Conservation (phyloP, 768 basidiomycete genomes). For the Boletus pseudo-olivaceus region DNA sequence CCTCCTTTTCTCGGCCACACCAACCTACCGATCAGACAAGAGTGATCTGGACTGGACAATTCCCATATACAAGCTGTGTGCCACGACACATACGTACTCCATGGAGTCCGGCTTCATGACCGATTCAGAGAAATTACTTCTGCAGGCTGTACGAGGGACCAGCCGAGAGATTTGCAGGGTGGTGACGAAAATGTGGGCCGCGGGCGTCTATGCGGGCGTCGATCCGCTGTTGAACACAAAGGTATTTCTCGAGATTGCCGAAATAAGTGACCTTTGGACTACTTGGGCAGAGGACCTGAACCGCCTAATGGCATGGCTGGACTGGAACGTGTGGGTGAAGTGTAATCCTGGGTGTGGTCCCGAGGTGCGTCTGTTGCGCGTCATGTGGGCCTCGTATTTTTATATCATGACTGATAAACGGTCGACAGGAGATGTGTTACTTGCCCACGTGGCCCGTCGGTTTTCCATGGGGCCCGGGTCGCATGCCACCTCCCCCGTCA, state of each 20-base stretch:
- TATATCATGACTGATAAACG: no score
- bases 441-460: no score
- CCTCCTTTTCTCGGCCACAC: constrained; percentile 14
- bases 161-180: constrained; percentile 45
- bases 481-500: no score
- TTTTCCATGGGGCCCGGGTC: no score
- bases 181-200: constrained; percentile 41
- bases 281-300: constrained; percentile 36
- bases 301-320: constrained; percentile 47
- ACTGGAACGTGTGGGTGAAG: constrained; percentile 47
- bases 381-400: no score
- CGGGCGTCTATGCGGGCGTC: constrained; percentile 29
- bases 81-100: constrained; percentile 23
- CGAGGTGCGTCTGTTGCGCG: no score
- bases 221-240: constrained; percentile 8
- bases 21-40: background rate
- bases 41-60: constrained; percentile 24
- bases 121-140: constrained; percentile 11
- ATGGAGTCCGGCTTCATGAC: constrained; percentile 1
- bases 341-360: no score
- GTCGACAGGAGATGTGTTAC: no score
- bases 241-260: background rate
- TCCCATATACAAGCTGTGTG: constrained; percentile 31
- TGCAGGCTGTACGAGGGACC: constrained; percentile 31
- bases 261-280: constrained; percentile 10